Evolutionary conservation across 2,329 filamentous ascomycete species (phyloP).

Genomic region (Sordariomycetes sp.): DNA sequence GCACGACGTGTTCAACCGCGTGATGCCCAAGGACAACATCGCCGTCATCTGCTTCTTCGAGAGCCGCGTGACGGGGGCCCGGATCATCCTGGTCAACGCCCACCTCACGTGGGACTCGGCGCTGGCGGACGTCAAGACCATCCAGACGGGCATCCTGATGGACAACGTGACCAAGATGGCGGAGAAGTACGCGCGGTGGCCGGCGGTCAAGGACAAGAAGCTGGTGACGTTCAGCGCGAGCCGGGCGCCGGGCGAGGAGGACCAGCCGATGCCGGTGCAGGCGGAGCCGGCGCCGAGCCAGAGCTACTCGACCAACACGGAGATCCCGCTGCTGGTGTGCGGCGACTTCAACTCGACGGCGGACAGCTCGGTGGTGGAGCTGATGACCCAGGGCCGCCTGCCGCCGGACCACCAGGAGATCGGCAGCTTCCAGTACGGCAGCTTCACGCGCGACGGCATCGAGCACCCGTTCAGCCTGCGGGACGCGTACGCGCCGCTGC

Average conservation of each 20-base stretch:
- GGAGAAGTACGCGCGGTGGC: conserved; percentile 72
- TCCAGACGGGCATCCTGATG: conserved; percentile 92
- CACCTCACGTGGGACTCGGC: conserved; percentile 93
- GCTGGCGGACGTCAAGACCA: conserved; percentile 87
- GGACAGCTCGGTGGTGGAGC: conserved; percentile 82
- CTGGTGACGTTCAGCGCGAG: conserved; percentile 32
- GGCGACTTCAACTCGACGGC: conserved; percentile 92
- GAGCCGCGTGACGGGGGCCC: conserved; percentile 79
- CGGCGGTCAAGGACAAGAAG: conserved; percentile 73
- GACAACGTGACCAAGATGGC: conserved; percentile 80
- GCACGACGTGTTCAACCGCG: conserved; percentile 94
- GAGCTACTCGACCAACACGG: conserved; percentile 75
- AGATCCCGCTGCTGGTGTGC: conserved; percentile 84
- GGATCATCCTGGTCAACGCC: conserved; percentile 85
- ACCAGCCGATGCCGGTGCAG: conserved; percentile 35
- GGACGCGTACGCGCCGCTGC: conserved; percentile 76
- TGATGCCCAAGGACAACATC: conserved; percentile 98
- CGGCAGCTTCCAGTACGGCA: conserved; percentile 74
- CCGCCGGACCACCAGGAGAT: conserved; percentile 73
- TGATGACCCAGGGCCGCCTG: conserved; percentile 73
- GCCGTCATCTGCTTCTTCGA: conserved; percentile 87
- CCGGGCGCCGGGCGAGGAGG: conserved; percentile 19
- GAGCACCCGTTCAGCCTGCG: conserved; percentile 90
- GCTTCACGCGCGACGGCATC: conserved; percentile 86
- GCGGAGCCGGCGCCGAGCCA: conserved; percentile 68